These are phyloP conservation scores for Cyclotella atomus DNA, from an alignment of 108 stramenopile species.

Conservation along the genomic window DNA sequence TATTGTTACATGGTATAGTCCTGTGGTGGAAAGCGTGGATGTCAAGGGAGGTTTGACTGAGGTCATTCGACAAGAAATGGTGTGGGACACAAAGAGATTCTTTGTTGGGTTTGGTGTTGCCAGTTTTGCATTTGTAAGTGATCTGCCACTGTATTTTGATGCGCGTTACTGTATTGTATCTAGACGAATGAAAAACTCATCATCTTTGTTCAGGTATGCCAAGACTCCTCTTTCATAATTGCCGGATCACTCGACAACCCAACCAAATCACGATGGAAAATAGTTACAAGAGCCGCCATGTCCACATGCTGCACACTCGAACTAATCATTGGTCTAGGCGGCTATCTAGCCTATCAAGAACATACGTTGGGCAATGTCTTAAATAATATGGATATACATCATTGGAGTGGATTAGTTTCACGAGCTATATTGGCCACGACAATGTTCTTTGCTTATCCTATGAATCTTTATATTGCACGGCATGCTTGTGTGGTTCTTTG, in stretches of 20 bases:
- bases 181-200: background rate
- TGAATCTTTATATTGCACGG: slow-evolving; percentile 83
- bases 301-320: slow-evolving; percentile 54
- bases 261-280: slow-evolving; percentile 74
- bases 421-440: slow-evolving; percentile 62
- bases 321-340: slow-evolving; percentile 57
- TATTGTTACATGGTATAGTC: slow-evolving; percentile 52
- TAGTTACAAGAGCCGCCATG: slow-evolving; percentile 59
- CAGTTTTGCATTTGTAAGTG: slow-evolving; percentile 74
- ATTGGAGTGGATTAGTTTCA: slow-evolving; percentile 35
- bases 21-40: slow-evolving; percentile 38
- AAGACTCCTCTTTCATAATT: slow-evolving; percentile 87
- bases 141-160: background rate
- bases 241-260: slow-evolving; percentile 77
- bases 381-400: slow-evolving; percentile 62
- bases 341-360: slow-evolving; percentile 71
- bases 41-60: slow-evolving; percentile 25
- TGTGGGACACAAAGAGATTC: slow-evolving; percentile 56
- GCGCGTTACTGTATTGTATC: background rate
- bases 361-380: slow-evolving; percentile 73
- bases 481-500: slow-evolving; percentile 80
- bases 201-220: slow-evolving; percentile 57
- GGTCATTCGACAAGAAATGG: slow-evolving; percentile 29
- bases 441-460: slow-evolving; percentile 87
- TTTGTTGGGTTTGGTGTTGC: slow-evolving; percentile 86